Base-by-base conservation (phyloP, 1,284 basidiomycete species). In the Gomphus bonarii region DNA sequence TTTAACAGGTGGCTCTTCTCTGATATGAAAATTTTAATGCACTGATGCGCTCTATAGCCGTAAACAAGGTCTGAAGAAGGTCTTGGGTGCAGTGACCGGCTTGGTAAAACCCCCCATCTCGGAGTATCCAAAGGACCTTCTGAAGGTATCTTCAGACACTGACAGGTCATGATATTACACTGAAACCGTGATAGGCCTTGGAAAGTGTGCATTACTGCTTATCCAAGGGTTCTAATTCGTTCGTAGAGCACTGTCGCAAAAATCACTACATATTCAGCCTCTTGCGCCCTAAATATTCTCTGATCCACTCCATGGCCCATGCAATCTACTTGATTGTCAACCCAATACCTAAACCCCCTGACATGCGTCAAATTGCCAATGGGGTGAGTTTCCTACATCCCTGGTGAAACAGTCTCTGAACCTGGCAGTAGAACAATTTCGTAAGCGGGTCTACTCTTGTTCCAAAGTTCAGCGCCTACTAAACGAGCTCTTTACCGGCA, bases 361-460 rank as follows among this genome's bases (percentile, higher is more conserved):
- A 4, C 3, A 25, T 25, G 25, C 25, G 4, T 25, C 25, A 25
- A 25, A 25, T 3, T 25, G 25, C 25, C 25, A 4, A 25, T 25
- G 4, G 4, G 25, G 25, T 25, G 25, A 25, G 25, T 25, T 25
- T 4, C 25, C 2, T 25, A 25, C 25, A 25, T 25, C 25, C 25
- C 25, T 25, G 25, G 4, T 3, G 2, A 25, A 4, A 4, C 25
- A 25, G 25, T 25, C 25, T 25, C 25, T 25, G 25, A 25, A 25
- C 25, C 25, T 3, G 25, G 25, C 25, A 25, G 25, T 54, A 84
- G 84, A 74, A 88, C 59, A 86, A 89, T 36, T 89, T 98, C 58
- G 94, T 98, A 58, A 79, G 79, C 71, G 80, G 80, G 62, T 82
- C 79, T 33, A 82, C 79, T 54, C 78, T 79, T 72, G 81, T 82